These are phyloP conservation scores for Aschersonia sp. DNA, from an alignment of 2,329 filamentous ascomycete genomes.

Conservation along the genomic window DNA sequence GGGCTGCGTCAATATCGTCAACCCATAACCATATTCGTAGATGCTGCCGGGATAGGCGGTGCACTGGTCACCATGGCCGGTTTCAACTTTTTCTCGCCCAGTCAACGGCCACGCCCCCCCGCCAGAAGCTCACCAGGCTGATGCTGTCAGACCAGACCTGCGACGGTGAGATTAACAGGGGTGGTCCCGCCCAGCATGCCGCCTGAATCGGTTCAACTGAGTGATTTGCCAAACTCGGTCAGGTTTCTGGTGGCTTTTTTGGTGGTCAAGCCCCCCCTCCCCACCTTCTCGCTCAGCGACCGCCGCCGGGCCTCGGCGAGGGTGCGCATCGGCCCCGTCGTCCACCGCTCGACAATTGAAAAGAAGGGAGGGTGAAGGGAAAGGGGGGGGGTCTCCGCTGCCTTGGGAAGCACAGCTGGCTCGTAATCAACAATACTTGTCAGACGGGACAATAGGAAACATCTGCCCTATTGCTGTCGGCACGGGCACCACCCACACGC, in stretches of 20 bases:
- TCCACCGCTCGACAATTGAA: background rate
- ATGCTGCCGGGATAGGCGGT: background rate
- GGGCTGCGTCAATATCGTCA: too few species aligned
- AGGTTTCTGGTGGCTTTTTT: too few species aligned
- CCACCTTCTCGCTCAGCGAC: background rate
- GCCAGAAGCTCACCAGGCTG: background rate
- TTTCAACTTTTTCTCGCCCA: slow-evolving; percentile 1
- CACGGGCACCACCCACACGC: too few species aligned
- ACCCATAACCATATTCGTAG: background rate
- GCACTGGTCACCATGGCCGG: slow-evolving; percentile 2
- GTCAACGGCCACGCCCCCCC: background rate
- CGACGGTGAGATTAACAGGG: background rate
- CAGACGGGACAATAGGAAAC: too few species aligned
- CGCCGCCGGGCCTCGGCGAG: background rate
- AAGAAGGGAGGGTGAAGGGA: background rate
- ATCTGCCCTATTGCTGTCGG: too few species aligned
- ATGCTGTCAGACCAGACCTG: background rate
- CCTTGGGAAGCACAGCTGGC: background rate
- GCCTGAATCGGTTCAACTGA: background rate
- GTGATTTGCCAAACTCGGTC: background rate
- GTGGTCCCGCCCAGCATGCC: background rate
- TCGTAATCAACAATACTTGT: too few species aligned
- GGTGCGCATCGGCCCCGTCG: background rate
- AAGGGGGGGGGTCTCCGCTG: background rate
- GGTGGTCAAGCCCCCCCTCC: too few species aligned